Percentiles rank a stretch among this genome's conserved stretches.
These are phyloP conservation scores for Paecilomyces dactylethromorphus DNA, from an alignment of 2,329 filamentous ascomycete species.

Conservation along the genomic window DNA sequence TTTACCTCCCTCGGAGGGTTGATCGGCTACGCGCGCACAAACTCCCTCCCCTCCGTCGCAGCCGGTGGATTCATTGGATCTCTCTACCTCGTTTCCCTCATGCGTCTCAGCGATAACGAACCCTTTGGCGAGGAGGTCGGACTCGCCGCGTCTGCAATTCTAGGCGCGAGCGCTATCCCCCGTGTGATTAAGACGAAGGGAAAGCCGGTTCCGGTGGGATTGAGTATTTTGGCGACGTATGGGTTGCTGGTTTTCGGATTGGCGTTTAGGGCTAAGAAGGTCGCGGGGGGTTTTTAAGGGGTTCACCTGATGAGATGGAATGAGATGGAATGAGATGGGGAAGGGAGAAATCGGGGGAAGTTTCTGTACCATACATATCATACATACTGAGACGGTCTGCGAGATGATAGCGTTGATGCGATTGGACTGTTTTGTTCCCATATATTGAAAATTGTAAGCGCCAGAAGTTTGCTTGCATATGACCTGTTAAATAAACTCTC, in stretches of 20 bases:
- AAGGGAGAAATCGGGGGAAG: not conserved
- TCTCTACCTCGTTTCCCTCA: slow-evolving; percentile 71
- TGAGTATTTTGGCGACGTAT: slow-evolving; percentile 73
- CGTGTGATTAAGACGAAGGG: slow-evolving; percentile 68
- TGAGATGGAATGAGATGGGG: not conserved
- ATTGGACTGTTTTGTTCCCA: too few relatives aligned
- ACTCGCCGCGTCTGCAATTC: slow-evolving; percentile 77
- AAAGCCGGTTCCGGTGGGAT: slow-evolving; percentile 75
- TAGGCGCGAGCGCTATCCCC: slow-evolving; percentile 79
- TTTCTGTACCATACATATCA: too few relatives aligned
- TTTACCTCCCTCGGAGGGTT: slow-evolving; percentile 83
- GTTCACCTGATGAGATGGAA: not conserved
- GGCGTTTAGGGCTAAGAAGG: slow-evolving; percentile 46
- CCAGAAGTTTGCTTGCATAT: too few relatives aligned
- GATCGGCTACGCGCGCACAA: slow-evolving; percentile 76
- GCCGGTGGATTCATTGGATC: slow-evolving; percentile 78
- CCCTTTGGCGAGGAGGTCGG: slow-evolving; percentile 81
- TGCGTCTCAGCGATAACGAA: slow-evolving; percentile 68
- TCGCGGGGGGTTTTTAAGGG: slow-evolving; percentile 3
- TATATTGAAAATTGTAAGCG: too few relatives aligned
- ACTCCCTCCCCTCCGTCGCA: slow-evolving; percentile 77
- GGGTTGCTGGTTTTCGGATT: slow-evolving; percentile 74
- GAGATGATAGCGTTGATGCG: too few relatives aligned
- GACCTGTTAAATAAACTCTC: too few relatives aligned
- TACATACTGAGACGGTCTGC: too few relatives aligned